Percentiles rank a stretch among this genome's conserved stretches.
Conservation (phyloP, 192 early-diverging fungal species). For the Phycomyces nitens region DNA sequence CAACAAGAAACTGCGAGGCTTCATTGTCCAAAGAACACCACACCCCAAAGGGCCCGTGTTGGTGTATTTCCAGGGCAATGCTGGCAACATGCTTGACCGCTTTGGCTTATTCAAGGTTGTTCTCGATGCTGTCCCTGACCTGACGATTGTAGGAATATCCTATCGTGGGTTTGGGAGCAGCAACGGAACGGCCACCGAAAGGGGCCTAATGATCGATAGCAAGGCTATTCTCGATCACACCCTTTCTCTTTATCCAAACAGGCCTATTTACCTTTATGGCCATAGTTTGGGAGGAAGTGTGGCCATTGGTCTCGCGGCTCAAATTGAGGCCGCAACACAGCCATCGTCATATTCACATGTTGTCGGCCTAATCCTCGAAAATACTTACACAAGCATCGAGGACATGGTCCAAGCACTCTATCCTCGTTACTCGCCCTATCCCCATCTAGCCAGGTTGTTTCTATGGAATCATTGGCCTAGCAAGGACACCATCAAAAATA, state of each 20-base stretch:
- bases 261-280: slow-evolving; percentile 34
- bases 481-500: slow-evolving; percentile 9
- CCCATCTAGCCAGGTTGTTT: slow-evolving; percentile 28
- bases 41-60: slow-evolving; percentile 23
- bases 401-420: slow-evolving; percentile 40
- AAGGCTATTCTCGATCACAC: slow-evolving; percentile 24
- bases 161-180: slow-evolving; percentile 41
- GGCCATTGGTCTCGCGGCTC: slow-evolving; percentile 27
- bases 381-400: slow-evolving; percentile 36
- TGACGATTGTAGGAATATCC: slow-evolving; percentile 30
- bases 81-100: slow-evolving; percentile 40
- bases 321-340: slow-evolving; percentile 1
- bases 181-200: slow-evolving; percentile 31
- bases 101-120: slow-evolving; percentile 27
- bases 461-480: slow-evolving; percentile 38
- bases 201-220: slow-evolving; percentile 31
- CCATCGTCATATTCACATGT: slow-evolving; percentile 2
- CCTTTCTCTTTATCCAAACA: slow-evolving; percentile 2
- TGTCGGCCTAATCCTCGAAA: slow-evolving; percentile 39
- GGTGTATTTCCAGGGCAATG: slow-evolving; percentile 48
- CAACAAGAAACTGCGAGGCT: background rate
- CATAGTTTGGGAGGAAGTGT: slow-evolving; percentile 42
- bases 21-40: background rate
- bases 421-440: slow-evolving; percentile 37
- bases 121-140: slow-evolving; percentile 14